These are phyloP conservation scores for Yarrowia osloensis DNA, from an alignment of 805 yeast species.

Conservation along the genomic window DNA sequence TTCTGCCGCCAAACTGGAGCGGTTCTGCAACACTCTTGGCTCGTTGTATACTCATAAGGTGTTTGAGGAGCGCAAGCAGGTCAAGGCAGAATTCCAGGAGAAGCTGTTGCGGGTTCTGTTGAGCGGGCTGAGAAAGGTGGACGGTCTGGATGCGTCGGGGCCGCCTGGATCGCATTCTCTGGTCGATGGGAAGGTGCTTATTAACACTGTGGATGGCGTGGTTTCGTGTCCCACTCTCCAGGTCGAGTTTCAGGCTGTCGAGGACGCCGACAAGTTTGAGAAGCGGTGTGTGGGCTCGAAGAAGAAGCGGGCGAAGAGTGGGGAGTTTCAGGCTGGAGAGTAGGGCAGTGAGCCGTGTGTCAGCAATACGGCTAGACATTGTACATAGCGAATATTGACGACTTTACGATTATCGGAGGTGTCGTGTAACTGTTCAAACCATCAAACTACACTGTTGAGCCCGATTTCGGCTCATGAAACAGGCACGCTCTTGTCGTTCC, in stretches of 20 bases:
- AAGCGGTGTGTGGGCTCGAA: conserved; percentile 75
- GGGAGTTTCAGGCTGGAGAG: background rate
- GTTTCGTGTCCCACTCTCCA: conserved; percentile 34
- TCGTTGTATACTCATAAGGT: conserved; percentile 6
- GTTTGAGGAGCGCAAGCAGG: conserved; percentile 6
- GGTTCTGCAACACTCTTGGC: conserved; percentile 4
- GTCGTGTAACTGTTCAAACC: too few species aligned
- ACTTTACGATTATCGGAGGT: too few species aligned
- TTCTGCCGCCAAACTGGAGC: conserved; percentile 3
- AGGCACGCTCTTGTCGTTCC: too few species aligned
- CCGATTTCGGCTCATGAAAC: too few species aligned
- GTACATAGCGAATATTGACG: too few species aligned
- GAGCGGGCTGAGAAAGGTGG: background rate
- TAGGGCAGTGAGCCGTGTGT: too few species aligned
- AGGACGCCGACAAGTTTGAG: conserved; percentile 56
- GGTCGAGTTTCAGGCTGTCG: conserved; percentile 50
- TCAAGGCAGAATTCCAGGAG: conserved; percentile 11
- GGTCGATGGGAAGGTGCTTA: background rate
- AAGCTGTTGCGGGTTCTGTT: background rate
- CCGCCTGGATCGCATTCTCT: background rate
- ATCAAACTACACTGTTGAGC: too few species aligned
- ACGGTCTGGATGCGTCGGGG: background rate
- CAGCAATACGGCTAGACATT: too few species aligned
- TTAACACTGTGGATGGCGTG: conserved; percentile 16
- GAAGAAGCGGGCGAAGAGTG: conserved; percentile 59